Conservation (phyloP, 2,329 filamentous ascomycete genomes). For the Periconia digitata region DNA sequence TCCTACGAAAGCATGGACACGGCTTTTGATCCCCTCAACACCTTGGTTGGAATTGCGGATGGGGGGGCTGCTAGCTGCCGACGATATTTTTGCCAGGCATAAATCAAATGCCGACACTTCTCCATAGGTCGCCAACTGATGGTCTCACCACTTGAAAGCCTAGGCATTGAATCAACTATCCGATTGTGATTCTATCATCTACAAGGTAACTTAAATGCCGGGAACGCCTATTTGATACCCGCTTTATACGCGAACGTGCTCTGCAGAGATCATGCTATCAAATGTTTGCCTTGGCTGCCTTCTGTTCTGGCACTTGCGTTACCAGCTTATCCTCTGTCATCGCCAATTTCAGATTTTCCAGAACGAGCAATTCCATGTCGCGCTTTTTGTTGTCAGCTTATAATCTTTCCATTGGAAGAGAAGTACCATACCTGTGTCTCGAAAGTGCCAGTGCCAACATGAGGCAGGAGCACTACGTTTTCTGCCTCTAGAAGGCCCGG, state of each 20-base stretch:
- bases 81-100: too few species aligned
- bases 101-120: background rate
- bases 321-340: conserved; percentile 60
- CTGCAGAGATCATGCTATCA: conserved; percentile 10
- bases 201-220: background rate
- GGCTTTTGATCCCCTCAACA: too few species aligned
- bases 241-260: background rate
- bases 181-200: background rate
- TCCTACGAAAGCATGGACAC: too few species aligned
- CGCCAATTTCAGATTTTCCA: conserved; percentile 60
- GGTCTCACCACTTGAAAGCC: background rate
- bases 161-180: background rate
- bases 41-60: too few species aligned
- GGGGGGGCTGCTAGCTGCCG: too few species aligned
- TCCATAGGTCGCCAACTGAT: background rate
- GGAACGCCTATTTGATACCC: background rate
- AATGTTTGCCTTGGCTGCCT: conserved; percentile 38
- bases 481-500: conserved; percentile 52
- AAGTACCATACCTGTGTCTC: conserved; percentile 55
- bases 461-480: conserved; percentile 59
- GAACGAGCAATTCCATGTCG: conserved; percentile 62
- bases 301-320: conserved; percentile 65
- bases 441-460: conserved; percentile 62
- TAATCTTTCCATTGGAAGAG: background rate
- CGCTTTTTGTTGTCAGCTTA: conserved; percentile 31